Conservation (phyloP, 352 stramenopile genomes). For the Globisporangium perplexum region DNA sequence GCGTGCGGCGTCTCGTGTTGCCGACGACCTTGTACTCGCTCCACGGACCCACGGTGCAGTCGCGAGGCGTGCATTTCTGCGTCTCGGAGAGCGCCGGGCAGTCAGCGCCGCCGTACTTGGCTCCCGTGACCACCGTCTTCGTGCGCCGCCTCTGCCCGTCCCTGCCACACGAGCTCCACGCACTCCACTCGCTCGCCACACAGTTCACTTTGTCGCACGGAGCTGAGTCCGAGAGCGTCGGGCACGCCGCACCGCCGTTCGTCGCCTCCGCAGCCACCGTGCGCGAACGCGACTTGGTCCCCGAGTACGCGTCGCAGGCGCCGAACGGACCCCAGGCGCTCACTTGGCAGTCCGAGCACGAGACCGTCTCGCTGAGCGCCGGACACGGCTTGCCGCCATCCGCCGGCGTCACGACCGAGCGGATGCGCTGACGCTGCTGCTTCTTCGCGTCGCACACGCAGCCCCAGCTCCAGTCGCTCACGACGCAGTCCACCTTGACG, state of each 20-base stretch:
- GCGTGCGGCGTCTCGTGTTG: slow-evolving; percentile 14
- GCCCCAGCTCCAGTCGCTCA: slow-evolving; percentile 35
- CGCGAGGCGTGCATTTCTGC: slow-evolving; percentile 15
- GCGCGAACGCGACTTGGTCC: slow-evolving; percentile 27
- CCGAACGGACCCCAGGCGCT: slow-evolving; percentile 26
- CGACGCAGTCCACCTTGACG: slow-evolving; percentile 33
- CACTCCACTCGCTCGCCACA: slow-evolving; percentile 44
- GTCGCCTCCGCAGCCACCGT: slow-evolving; percentile 17
- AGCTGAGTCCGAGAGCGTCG: slow-evolving; percentile 18
- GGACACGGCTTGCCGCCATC: slow-evolving; percentile 38
- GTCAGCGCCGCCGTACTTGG: slow-evolving; percentile 15
- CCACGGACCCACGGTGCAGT: slow-evolving; percentile 21
- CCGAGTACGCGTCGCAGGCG: slow-evolving; percentile 24
- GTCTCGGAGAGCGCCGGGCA: slow-evolving; percentile 20
- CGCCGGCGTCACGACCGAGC: slow-evolving; percentile 23
- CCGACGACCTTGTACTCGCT: slow-evolving; percentile 16
- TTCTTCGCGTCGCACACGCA: slow-evolving; percentile 25
- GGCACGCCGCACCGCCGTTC: slow-evolving; percentile 36
- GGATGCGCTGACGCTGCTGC: slow-evolving; percentile 22
- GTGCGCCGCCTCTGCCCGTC: slow-evolving; percentile 13
- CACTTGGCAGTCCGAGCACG: slow-evolving; percentile 29
- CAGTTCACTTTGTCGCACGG: slow-evolving; percentile 49
- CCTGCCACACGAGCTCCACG: slow-evolving; percentile 21
- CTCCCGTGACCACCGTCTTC: slow-evolving; percentile 12
- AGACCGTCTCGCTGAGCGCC: slow-evolving; percentile 26